Evolutionary conservation across 176 grass and related monocot species (phyloP).

Genomic region (Aegilops bicornis): DNA sequence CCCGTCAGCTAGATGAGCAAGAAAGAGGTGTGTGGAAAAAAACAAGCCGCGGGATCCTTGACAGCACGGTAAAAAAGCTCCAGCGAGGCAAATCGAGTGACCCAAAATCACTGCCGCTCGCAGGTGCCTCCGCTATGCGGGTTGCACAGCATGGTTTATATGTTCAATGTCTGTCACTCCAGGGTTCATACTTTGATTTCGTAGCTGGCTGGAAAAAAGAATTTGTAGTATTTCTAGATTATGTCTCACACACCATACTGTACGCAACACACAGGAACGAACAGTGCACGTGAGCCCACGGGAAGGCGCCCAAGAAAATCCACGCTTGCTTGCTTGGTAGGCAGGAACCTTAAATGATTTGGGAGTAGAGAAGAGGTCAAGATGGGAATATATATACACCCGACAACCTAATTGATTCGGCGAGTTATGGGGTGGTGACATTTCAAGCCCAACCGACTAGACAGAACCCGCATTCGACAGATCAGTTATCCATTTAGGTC

Average conservation of each 20-base stretch:
- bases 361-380: neutral
- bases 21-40: too few relatives aligned
- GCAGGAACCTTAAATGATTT: neutral
- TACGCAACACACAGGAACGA: neutral
- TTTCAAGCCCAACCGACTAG: slow-evolving; percentile 4
- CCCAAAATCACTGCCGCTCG: too few relatives aligned
- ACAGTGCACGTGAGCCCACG: slow-evolving; percentile 5
- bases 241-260: too few relatives aligned
- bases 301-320: neutral
- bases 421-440: neutral
- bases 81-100: too few relatives aligned
- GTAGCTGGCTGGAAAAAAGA: too few relatives aligned
- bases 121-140: too few relatives aligned
- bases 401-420: slow-evolving; percentile 13
- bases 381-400: neutral
- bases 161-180: neutral
- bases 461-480: neutral
- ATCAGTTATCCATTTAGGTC: neutral
- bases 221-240: too few relatives aligned
- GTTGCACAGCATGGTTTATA: too few relatives aligned
- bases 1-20: too few relatives aligned
- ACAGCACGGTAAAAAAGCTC: too few relatives aligned
- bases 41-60: too few relatives aligned
- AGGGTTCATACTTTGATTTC: neutral
- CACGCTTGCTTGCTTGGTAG: neutral